These are phyloP conservation scores for Somion occarium DNA, from an alignment of 1,284 basidiomycete species.

Conservation along the genomic window DNA sequence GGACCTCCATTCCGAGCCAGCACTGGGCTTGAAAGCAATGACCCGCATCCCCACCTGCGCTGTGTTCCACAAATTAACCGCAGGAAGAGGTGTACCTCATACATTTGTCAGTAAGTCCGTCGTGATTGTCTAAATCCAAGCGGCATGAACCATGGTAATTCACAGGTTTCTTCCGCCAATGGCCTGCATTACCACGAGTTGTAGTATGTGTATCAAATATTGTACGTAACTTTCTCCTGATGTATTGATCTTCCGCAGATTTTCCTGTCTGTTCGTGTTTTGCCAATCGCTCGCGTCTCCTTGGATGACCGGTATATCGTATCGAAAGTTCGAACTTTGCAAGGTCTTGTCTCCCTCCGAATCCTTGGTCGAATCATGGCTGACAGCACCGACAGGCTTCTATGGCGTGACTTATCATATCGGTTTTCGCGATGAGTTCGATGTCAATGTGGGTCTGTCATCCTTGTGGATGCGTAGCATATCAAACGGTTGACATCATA, in stretches of 20 bases:
- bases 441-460: slow-evolving; percentile 33
- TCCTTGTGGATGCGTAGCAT: not conserved
- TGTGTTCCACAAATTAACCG: slow-evolving; percentile 51
- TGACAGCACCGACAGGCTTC: slow-evolving; percentile 39
- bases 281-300: slow-evolving; percentile 43
- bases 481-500: slow-evolving; percentile 3
- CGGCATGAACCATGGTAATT: not conserved
- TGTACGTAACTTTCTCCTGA: not conserved
- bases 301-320: slow-evolving; percentile 46
- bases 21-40: slow-evolving; percentile 23
- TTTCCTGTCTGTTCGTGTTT: slow-evolving; percentile 53
- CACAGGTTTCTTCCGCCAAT: slow-evolving; percentile 46
- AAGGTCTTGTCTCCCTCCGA: slow-evolving; percentile 29
- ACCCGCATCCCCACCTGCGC: slow-evolving; percentile 47
- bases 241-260: slow-evolving; percentile 30
- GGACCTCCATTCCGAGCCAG: not conserved
- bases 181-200: slow-evolving; percentile 55
- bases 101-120: slow-evolving; percentile 43
- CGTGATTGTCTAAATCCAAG: not conserved
- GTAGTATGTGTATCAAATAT: slow-evolving; percentile 33
- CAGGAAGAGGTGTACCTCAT: slow-evolving; percentile 52
- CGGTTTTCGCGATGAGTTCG: slow-evolving; percentile 57
- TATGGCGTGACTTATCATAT: slow-evolving; percentile 57
- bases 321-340: slow-evolving; percentile 46
- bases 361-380: not conserved